Evolutionary conservation across 257 asterid genomes (phyloP).

Genomic region (Scutellaria baicalensis): DNA sequence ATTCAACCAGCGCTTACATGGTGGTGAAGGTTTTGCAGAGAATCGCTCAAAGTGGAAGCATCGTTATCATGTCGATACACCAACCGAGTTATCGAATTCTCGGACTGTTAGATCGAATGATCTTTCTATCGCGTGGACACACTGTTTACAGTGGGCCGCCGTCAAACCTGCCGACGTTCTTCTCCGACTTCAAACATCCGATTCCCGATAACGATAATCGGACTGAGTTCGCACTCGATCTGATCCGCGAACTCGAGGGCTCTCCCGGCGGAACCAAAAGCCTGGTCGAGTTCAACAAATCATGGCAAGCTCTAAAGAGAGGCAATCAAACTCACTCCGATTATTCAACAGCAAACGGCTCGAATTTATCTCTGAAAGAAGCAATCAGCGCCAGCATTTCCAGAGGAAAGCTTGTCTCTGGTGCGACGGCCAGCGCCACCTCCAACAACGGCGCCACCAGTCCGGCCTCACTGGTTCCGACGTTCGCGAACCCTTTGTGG

Average conservation of each 20-base stretch:
- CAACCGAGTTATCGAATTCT: slow-evolving; percentile 77
- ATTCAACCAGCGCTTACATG: slow-evolving; percentile 83
- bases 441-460: slow-evolving; percentile 12
- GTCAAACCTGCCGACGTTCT: slow-evolving; percentile 35
- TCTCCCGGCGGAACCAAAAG: slow-evolving; percentile 62
- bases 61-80: slow-evolving; percentile 76
- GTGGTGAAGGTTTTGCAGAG: slow-evolving; percentile 74
- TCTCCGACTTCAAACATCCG: slow-evolving; percentile 70
- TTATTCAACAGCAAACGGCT: neutral
- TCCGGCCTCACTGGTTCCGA: slow-evolving; percentile 33
- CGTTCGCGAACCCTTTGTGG: slow-evolving; percentile 63
- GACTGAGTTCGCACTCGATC: slow-evolving; percentile 66
- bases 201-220: slow-evolving; percentile 65
- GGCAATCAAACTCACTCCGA: neutral
- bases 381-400: slow-evolving; percentile 73
- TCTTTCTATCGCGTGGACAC: slow-evolving; percentile 64
- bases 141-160: slow-evolving; percentile 81
- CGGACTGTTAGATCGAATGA: slow-evolving; percentile 51
- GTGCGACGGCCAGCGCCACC: slow-evolving; percentile 28
- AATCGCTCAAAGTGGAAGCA: slow-evolving; percentile 78
- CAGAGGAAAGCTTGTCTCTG: slow-evolving; percentile 68
- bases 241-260: slow-evolving; percentile 71
- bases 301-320: slow-evolving; percentile 44
- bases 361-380: slow-evolving; percentile 45
- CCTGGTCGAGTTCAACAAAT: slow-evolving; percentile 54